These are phyloP conservation scores for Saksenaea vasiformis DNA, from an alignment of 371 early-diverging fungal genomes.

Conservation along the genomic window DNA sequence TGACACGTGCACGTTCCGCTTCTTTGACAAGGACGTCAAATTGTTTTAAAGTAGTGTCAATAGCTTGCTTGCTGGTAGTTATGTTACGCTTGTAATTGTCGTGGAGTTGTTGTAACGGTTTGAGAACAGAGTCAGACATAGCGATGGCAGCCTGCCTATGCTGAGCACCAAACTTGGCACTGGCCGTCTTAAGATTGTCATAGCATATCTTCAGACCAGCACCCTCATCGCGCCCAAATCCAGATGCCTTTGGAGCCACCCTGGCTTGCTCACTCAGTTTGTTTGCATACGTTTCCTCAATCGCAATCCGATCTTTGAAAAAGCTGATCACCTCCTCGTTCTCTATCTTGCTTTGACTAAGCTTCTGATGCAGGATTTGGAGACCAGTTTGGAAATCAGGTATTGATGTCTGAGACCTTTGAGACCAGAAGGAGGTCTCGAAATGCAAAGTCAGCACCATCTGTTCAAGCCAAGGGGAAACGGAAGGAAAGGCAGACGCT, in stretches of 20 bases:
- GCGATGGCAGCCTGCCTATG: slow-evolving; percentile 59
- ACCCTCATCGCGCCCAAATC: slow-evolving; percentile 77
- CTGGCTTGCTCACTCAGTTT: slow-evolving; percentile 59
- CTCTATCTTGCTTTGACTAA: slow-evolving; percentile 70
- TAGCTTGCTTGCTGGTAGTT: slow-evolving; percentile 58
- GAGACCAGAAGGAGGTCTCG: slow-evolving; percentile 51
- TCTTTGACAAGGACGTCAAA: slow-evolving; percentile 56
- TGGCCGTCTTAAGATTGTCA: slow-evolving; percentile 61
- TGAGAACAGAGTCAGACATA: slow-evolving; percentile 58
- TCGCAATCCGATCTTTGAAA: slow-evolving; percentile 66
- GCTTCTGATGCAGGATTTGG: slow-evolving; percentile 65
- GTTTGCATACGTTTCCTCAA: slow-evolving; percentile 64
- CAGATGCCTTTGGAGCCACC: slow-evolving; percentile 34
- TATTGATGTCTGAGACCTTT: slow-evolving; percentile 30
- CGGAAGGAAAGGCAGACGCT: slow-evolving; percentile 3
- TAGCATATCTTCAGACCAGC: slow-evolving; percentile 70
- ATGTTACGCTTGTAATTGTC: slow-evolving; percentile 60
- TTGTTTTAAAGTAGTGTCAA: slow-evolving; percentile 58
- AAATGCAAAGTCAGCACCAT: slow-evolving; percentile 44
- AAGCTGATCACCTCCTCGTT: slow-evolving; percentile 72
- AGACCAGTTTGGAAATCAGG: slow-evolving; percentile 58
- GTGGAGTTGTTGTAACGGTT: slow-evolving; percentile 61
- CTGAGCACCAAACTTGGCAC: slow-evolving; percentile 55
- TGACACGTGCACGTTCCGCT: slow-evolving; percentile 44
- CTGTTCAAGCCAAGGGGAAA: background rate